Base-by-base conservation (phyloP, 345 rosid species). In the Lagerstroemia speciosa region DNA sequence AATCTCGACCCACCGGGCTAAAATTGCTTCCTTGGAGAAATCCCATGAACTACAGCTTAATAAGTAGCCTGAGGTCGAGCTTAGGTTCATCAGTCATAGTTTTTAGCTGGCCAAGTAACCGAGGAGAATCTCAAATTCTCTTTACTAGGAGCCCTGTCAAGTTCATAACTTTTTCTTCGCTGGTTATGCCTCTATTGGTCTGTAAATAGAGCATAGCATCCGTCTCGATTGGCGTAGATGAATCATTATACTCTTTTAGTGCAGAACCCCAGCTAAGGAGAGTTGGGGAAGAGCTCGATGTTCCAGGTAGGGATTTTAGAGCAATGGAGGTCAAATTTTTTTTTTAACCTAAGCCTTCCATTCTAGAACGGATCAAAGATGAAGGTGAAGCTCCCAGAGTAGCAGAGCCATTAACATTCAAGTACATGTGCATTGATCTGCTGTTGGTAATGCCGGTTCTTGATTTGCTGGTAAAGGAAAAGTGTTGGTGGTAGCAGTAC, bases 11-110 rank as follows among this genome's bases (percentile, higher is more conserved):
- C 85, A 85, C 72, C 79, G 81, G 55, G 87, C 87, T 16, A 92
- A 89, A 80, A 84, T 92, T 71, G 88, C 87, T 7, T 86, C 98
- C 65, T 72, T 90, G 72, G 93, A 86, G 81, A 83, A 79, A 8
- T 76, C 80, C 36, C 77, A 62, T 37, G 81, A 76, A 65, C 38
- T 65, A 58, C 17, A 73, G 73, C 62, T 67, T 30, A 78, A 73
- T 64, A 79, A 69, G 68, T 80, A 76, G 70, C 27, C 78, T 84
- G 78, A 72, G 85, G 73, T 75, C 81, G 86, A 82, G 20, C 19
- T 67, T 73, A 64, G 69, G 69, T 77, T 68, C 82, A 80, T 71
- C 82, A 86, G 81, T 82, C 71, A 82, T 82, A 84, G 66, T 69
- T 43, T 66, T 74, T 74, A 75, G 71, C 69, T 27, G 60, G 76